Base-by-base conservation (phyloP, 2,329 filamentous ascomycete species). In the Fusarium subglutinans region DNA sequence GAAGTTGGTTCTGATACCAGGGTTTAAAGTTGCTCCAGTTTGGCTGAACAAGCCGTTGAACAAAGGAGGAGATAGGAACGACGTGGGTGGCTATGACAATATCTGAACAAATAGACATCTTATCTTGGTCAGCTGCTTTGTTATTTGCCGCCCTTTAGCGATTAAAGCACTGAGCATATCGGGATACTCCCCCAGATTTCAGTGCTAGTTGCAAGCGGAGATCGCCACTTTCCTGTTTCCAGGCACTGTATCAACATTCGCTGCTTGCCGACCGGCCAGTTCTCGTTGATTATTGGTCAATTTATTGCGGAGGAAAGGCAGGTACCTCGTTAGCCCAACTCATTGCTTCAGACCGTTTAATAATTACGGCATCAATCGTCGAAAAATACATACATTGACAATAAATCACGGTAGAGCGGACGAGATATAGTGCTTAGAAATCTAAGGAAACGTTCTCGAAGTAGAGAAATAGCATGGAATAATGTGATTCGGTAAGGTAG, bases 151-250 rank as follows among this genome's bases (percentile, higher is more conserved):
- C 45, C 47, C 57, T 58, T 70, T 70, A 63, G 58, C 41, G 55
- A 74, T 45, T 59, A 44, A 68, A 56, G 35, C 45, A 48, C 48
- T 45, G 64, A 69, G 54, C 60, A 75, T 58, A 47, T 64, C 53
- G 72, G 57, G 44, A 50, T 58, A 30, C 38, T 40, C 53, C 67
- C 66, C 67, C 66, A 54, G 72, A 61, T 61, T 73, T 40, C 48
- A 48, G 53, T 63, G 65, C 53, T 63, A 59, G 57, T 59, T 57
- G 58, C 53, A 55, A 56, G 72, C 80, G 80, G 80, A 82, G 79
- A 79, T 82, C 80, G 80, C 80, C 80, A 81, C 80, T 66, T 70
- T 76, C 77, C 77, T 74, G 51, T 63, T 61, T 66, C 55, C 59
- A 72, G 63, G 24, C 55, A 54, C 51, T 59, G 54, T 53, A 51